Percentiles rank a stretch among this genome's conserved stretches.
phyloP scores from a whole-genome alignment of 331 rosid genomes.

The Dryas integrifolia region DNA sequence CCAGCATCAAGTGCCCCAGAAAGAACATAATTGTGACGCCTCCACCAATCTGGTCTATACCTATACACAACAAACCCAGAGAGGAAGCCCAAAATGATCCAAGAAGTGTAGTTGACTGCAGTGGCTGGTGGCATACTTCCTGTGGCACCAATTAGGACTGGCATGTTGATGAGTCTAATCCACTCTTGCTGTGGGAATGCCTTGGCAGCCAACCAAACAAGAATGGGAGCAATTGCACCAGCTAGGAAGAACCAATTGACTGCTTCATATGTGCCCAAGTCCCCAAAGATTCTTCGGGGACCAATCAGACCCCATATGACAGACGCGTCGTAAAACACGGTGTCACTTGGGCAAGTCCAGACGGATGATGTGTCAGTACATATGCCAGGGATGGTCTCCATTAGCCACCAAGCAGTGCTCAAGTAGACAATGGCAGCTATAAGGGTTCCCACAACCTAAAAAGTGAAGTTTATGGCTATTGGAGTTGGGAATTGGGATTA shows the following conservation, averaged over 20 bases:
- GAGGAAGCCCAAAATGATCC: constrained; percentile 63
- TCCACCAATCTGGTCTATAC: constrained; percentile 74
- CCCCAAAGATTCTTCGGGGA: constrained; percentile 73
- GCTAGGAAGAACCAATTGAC: constrained; percentile 78
- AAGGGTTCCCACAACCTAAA: constrained; percentile 71
- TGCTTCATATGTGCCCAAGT: constrained; percentile 51
- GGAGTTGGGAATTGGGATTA: background rate
- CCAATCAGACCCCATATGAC: constrained; percentile 93
- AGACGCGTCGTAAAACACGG: constrained; percentile 83
- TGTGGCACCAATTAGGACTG: constrained; percentile 66
- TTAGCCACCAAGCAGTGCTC: constrained; percentile 88
- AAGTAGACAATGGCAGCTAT: constrained; percentile 63
- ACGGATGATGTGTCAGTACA: constrained; percentile 67
- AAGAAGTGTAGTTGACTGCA: constrained; percentile 70
- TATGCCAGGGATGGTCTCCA: constrained; percentile 80
- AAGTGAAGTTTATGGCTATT: background rate
- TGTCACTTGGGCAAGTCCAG: constrained; percentile 86
- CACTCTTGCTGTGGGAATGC: constrained; percentile 71
- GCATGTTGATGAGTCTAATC: constrained; percentile 82
- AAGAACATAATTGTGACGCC: constrained; percentile 71
- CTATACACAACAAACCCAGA: constrained; percentile 71
- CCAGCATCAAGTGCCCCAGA: constrained; percentile 93
- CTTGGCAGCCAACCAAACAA: constrained; percentile 59
- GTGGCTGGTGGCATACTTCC: constrained; percentile 91
- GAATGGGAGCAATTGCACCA: constrained; percentile 66